These are phyloP conservation scores for Herpetomonas samuelpessoai DNA, from an alignment of 208 protist species.

Conservation along the genomic window DNA sequence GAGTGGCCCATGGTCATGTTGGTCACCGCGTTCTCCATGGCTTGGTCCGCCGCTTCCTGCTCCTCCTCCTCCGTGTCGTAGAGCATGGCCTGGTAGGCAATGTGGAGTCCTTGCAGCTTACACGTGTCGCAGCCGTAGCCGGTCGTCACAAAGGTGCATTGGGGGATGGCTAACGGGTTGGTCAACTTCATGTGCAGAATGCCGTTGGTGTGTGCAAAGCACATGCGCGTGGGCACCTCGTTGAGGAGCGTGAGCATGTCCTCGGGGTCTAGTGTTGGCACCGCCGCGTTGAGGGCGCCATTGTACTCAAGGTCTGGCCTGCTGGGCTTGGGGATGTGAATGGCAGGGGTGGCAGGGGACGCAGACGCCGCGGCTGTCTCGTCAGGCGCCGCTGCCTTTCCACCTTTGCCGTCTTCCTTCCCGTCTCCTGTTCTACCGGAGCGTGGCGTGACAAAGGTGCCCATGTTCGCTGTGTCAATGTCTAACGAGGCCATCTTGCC, in stretches of 20 bases:
- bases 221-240: conserved; percentile 28
- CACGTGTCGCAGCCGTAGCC: conserved; percentile 64
- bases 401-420: too few species aligned
- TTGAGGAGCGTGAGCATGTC: conserved; percentile 23
- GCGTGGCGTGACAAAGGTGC: conserved; percentile 4
- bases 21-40: not conserved
- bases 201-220: conserved; percentile 38
- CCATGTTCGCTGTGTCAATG: not conserved
- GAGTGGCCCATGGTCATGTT: not conserved
- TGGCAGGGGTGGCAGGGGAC: not conserved
- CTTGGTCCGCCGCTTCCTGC: not conserved
- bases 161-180: conserved; percentile 51
- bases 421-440: too few species aligned
- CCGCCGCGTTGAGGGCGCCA: conserved; percentile 21
- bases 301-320: conserved; percentile 36
- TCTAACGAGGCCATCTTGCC: conserved; percentile 5
- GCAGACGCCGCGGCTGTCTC: not conserved
- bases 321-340: not conserved
- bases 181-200: conserved; percentile 41
- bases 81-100: conserved; percentile 56
- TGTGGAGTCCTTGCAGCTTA: conserved; percentile 24
- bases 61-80: conserved; percentile 35
- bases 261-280: conserved; percentile 20
- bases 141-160: conserved; percentile 21
- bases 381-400: too few species aligned